These are phyloP conservation scores for Aspergillus conjunctus DNA, from an alignment of 495 filamentous ascomycete genomes.

Conservation along the genomic window DNA sequence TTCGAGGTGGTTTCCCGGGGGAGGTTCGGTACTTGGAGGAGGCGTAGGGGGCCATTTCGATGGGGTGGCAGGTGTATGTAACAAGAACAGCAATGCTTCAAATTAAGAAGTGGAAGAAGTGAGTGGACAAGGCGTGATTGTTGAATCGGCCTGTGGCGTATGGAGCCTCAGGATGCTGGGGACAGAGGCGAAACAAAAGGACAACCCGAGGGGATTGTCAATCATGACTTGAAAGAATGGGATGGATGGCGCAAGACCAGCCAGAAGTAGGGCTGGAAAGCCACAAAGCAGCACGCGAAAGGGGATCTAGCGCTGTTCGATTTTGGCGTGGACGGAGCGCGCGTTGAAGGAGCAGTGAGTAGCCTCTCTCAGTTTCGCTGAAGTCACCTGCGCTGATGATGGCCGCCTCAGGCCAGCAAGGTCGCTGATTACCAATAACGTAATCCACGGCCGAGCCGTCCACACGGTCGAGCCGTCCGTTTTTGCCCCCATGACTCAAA, in stretches of 20 bases:
- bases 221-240: slow-evolving; percentile 21
- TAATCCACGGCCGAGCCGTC: too few species aligned
- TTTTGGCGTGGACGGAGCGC: not conserved
- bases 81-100: not conserved
- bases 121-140: not conserved
- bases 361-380: not conserved
- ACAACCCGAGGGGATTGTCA: slow-evolving; percentile 1
- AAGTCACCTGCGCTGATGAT: not conserved
- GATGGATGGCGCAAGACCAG: slow-evolving; percentile 1
- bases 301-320: not conserved
- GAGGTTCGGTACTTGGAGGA: slow-evolving; percentile 31
- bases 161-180: slow-evolving; percentile 16
- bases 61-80: not conserved
- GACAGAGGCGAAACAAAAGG: slow-evolving; percentile 9
- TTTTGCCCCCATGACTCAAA: too few species aligned
- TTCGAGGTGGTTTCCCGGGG: slow-evolving; percentile 38
- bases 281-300: slow-evolving; percentile 5
- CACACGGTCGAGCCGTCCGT: too few species aligned
- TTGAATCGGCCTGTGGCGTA: slow-evolving; percentile 6
- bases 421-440: not conserved
- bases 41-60: slow-evolving; percentile 39
- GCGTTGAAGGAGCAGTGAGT: slow-evolving; percentile 1
- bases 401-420: not conserved
- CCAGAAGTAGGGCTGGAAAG: not conserved
- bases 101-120: not conserved